These are phyloP conservation scores for Drosera spatulata DNA, from an alignment of 179 eudicot genomes.

Conservation along the genomic window DNA sequence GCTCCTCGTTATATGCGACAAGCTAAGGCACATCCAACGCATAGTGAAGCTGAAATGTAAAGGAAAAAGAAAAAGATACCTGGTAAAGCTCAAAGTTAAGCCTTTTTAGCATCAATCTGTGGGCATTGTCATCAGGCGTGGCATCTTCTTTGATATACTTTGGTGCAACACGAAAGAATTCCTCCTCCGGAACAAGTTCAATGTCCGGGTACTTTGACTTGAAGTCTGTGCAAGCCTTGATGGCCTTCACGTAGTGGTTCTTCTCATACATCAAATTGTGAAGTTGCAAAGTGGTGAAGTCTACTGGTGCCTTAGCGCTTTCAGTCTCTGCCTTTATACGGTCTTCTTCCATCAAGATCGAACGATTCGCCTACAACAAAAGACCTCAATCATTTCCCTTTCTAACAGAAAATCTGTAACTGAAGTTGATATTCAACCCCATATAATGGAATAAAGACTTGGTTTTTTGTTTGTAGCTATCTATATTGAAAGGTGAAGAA, in stretches of 20 bases:
- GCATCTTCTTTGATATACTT: constrained; percentile 54
- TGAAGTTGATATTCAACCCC: neutral
- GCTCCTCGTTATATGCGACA: too few species aligned
- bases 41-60: neutral
- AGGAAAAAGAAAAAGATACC: constrained; percentile 20
- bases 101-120: constrained; percentile 81
- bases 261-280: constrained; percentile 97
- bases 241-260: constrained; percentile 87
- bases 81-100: constrained; percentile 86
- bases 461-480: neutral
- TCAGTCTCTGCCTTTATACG: constrained; percentile 79
- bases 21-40: neutral
- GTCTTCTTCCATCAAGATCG: constrained; percentile 86
- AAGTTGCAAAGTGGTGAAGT: constrained; percentile 84
- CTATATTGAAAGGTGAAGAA: too few species aligned
- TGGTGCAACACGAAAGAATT: constrained; percentile 74
- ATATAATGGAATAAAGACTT: neutral
- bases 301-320: constrained; percentile 84
- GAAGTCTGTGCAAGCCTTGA: constrained; percentile 93
- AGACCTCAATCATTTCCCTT: constrained; percentile 3
- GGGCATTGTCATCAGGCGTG: constrained; percentile 56
- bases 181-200: constrained; percentile 84
- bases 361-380: constrained; percentile 69
- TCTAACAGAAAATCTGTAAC: constrained; percentile 4
- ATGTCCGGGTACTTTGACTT: constrained; percentile 92